These are phyloP conservation scores for Tillandsia leiboldiana DNA, from an alignment of 176 grass and related monocot genomes.

Conservation along the genomic window DNA sequence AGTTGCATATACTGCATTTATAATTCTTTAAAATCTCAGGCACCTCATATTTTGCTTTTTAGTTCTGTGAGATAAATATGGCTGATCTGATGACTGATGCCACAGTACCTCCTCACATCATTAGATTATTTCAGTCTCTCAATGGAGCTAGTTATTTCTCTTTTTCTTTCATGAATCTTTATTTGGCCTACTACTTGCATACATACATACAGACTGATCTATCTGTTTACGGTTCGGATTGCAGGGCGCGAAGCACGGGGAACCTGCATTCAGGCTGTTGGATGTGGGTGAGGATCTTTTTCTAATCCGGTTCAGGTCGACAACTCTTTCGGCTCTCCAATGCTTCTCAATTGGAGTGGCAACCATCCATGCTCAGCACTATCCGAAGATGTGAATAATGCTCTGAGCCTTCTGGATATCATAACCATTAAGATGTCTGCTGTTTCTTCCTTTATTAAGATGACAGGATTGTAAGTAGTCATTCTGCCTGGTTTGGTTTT, in stretches of 20 bases:
- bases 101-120: too few relatives aligned
- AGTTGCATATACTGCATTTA: background rate
- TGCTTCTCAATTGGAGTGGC: constrained; percentile 33
- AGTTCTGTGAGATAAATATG: too few relatives aligned
- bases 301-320: constrained; percentile 6
- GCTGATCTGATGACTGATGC: too few relatives aligned
- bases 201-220: too few relatives aligned
- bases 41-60: too few relatives aligned
- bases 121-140: too few relatives aligned
- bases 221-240: constrained; percentile 2
- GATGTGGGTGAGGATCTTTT: constrained; percentile 14
- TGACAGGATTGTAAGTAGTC: too few relatives aligned
- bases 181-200: too few relatives aligned
- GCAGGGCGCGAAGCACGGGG: constrained; percentile 18
- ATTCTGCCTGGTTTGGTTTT: too few relatives aligned
- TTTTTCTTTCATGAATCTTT: too few relatives aligned
- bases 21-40: constrained; percentile 10
- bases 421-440: background rate
- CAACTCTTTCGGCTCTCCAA: constrained; percentile 27
- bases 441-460: too few relatives aligned
- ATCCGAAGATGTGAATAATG: constrained; percentile 13
- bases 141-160: too few relatives aligned
- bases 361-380: constrained; percentile 22
- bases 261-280: constrained; percentile 13
- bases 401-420: background rate